Percentiles rank a stretch among this genome's conserved stretches.
phyloP scores from a whole-genome alignment of 2,329 filamentous ascomycete genomes.

The Coniochaeta sp. region DNA sequence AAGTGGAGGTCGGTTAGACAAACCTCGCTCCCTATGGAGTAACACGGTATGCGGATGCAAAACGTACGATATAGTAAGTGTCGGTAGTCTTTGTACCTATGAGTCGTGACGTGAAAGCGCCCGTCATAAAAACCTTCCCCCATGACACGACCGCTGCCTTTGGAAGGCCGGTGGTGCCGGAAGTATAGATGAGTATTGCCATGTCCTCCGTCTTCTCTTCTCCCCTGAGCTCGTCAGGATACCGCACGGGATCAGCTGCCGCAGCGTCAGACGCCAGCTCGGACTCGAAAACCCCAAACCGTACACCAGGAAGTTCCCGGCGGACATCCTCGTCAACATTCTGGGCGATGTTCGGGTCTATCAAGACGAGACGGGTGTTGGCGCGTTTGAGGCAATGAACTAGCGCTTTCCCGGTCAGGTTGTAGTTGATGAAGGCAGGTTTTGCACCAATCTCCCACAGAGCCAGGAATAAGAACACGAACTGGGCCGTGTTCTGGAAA shows the following conservation, averaged over 20 bases:
- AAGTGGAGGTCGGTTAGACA: not conserved
- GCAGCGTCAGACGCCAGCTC: constrained; percentile 48
- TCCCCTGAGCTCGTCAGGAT: constrained; percentile 48
- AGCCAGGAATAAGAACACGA: constrained; percentile 67
- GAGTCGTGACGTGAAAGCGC: constrained; percentile 44
- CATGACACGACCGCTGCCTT: constrained; percentile 74
- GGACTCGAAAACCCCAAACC: constrained; percentile 54
- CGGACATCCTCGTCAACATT: constrained; percentile 52
- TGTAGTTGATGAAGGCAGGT: constrained; percentile 86
- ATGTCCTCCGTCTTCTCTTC: constrained; percentile 47
- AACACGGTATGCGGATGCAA: not conserved
- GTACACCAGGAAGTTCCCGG: constrained; percentile 38
- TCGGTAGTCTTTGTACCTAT: constrained; percentile 54
- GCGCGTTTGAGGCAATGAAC: constrained; percentile 67
- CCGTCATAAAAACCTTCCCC: constrained; percentile 52
- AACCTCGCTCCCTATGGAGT: not conserved
- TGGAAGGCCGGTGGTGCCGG: constrained; percentile 76
- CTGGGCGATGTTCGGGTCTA: constrained; percentile 54
- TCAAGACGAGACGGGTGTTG: constrained; percentile 57
- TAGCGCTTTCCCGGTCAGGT: constrained; percentile 63
- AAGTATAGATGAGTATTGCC: constrained; percentile 75
- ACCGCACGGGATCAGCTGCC: constrained; percentile 43
- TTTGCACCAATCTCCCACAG: constrained; percentile 78
- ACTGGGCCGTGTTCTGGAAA: constrained; percentile 73
- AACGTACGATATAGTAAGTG: constrained; percentile 64